Evolutionary conservation across 345 rosid species (phyloP), one percentile per base, ranked within the genome.

Genomic region (Rhizophora mangle): DNA sequence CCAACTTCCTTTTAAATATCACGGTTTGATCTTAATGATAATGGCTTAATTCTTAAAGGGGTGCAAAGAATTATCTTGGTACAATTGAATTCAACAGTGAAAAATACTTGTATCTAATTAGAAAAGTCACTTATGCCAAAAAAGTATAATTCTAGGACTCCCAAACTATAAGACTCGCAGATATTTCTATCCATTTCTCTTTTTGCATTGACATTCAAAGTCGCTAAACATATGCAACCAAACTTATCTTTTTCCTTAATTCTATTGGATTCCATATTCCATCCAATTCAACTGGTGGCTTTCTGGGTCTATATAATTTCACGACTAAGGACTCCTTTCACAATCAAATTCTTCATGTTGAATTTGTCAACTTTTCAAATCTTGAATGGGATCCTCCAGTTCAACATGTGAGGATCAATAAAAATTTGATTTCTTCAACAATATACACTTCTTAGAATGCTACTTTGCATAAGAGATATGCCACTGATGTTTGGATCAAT

Each of bases 351-450:
- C 68, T 81, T 19, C 15, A 31, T 0, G 76, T 82, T 21, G 81
- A 85, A 34, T 82, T 80, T 18, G 85, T 82, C 49, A 53, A 78
- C 2, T 72, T 43, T 8, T 2, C 64, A 8, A 79, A 85, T 51
- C 8, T 3, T 2, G 64, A 72, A 22, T 73, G 82, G 80, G 84
- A 83, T 63, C 86, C 86, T 21, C 21, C 57, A 0, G 63, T 69
- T 10, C 68, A 63, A 18, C 86, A 86, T 36, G 85, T 81, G 0
- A 84, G 88, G 51, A 87, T 83, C 65, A 83, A 83, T 64, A 58
- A 71, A 9, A 82, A 77, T 59, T 83, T 84, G 0, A 62, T 83
- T 46, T 18, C 74, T 4, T 83, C 81, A 0, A 72, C 71, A 0
- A 73, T 74, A 0, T 66, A 69, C 46, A 75, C 78, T 1, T 68